Evolutionary conservation across 345 rosid genomes (phyloP).

Genomic region (Isatis tinctoria): DNA sequence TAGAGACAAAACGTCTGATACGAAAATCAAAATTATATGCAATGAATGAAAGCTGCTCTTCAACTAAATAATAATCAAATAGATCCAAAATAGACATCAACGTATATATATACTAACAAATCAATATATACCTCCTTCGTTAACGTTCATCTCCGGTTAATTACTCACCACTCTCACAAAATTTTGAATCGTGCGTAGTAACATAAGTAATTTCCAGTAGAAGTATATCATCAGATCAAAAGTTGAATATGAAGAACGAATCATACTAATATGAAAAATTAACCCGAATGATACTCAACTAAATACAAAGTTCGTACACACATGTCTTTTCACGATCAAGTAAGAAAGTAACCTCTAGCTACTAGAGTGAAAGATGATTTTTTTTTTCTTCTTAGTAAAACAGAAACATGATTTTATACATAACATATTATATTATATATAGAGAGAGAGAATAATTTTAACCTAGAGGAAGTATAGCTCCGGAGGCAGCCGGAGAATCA

Average conservation of each 20-base stretch:
- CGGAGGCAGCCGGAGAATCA: conserved; percentile 10
- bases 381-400: not conserved
- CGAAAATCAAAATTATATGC: conserved; percentile 1
- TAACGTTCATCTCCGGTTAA: too few relatives aligned
- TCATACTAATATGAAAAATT: not conserved
- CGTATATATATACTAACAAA: not conserved
- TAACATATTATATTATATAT: not conserved
- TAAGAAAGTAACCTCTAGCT: not conserved
- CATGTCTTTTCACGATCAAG: not conserved
- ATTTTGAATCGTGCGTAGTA: not conserved
- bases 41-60: conserved; percentile 17
- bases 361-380: not conserved
- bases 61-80: conserved; percentile 12
- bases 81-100: conserved; percentile 9
- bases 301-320: not conserved
- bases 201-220: not conserved
- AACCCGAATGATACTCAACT: not conserved
- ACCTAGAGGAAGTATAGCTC: not conserved
- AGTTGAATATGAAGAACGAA: not conserved
- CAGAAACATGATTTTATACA: not conserved
- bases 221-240: not conserved
- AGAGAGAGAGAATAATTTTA: not conserved
- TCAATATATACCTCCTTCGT: too few relatives aligned
- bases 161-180: not conserved
- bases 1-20: conserved; percentile 9